phyloP scores from a whole-genome alignment of 2,329 filamentous ascomycete species.

The Exophiala alcalophila region DNA sequence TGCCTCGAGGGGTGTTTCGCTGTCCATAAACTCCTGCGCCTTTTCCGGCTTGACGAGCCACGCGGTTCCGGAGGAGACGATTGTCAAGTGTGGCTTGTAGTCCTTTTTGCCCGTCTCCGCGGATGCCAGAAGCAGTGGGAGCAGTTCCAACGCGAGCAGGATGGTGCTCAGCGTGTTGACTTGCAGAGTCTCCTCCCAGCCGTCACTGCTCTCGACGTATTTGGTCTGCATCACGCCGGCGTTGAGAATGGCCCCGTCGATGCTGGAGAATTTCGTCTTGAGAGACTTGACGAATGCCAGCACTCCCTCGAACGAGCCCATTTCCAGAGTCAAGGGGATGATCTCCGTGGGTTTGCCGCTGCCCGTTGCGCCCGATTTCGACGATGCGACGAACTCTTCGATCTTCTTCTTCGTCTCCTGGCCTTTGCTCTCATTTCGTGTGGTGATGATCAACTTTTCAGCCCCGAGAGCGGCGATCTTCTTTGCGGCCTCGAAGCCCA shows the following conservation, averaged over 20 bases:
- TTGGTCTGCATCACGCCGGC: conserved; percentile 43
- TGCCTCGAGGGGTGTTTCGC: conserved; percentile 35
- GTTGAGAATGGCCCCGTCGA: conserved; percentile 49
- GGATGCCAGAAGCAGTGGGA: conserved; percentile 45
- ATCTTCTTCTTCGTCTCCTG: conserved; percentile 42
- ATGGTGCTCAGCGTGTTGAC: conserved; percentile 58
- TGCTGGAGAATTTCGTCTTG: conserved; percentile 34
- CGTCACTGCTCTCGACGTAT: conserved; percentile 40
- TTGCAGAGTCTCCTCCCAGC: conserved; percentile 54
- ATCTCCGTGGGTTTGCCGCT: conserved; percentile 38
- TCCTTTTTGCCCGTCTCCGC: conserved; percentile 29
- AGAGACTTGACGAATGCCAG: conserved; percentile 40
- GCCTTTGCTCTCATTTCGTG: conserved; percentile 45
- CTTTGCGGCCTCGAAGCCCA: conserved; percentile 51
- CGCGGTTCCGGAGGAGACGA: conserved; percentile 46
- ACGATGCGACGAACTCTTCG: conserved; percentile 22
- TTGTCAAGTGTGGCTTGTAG: conserved; percentile 40
- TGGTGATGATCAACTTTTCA: conserved; percentile 46
- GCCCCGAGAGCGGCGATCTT: conserved; percentile 47
- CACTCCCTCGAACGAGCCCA: conserved; percentile 47
- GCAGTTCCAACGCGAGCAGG: conserved; percentile 52
- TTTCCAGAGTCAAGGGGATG: conserved; percentile 47
- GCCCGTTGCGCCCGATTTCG: conserved; percentile 25
- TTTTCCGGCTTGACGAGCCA: conserved; percentile 34
- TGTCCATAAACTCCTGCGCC: conserved; percentile 32